Evolutionary conservation across 495 filamentous ascomycete species (phyloP).

Genomic region (Baudoinia panamericana): DNA sequence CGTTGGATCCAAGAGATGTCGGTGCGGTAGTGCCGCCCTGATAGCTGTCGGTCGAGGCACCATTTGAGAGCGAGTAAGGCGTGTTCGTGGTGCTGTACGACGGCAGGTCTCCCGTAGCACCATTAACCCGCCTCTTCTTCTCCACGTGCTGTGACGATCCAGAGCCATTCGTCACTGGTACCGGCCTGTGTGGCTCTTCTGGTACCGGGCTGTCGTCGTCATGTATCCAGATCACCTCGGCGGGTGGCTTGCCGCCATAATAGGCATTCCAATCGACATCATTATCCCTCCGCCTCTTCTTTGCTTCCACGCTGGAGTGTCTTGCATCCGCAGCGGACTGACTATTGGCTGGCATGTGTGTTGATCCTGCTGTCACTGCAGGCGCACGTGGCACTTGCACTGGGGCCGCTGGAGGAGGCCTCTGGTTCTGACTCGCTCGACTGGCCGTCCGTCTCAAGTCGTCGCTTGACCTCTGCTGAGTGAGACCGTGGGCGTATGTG

Average conservation of each 20-base stretch:
- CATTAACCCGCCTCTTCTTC: slow-evolving; percentile 15
- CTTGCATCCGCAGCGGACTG: background rate
- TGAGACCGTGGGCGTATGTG: slow-evolving; percentile 1
- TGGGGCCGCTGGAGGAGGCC: slow-evolving; percentile 4
- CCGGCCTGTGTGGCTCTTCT: background rate
- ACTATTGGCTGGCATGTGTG: slow-evolving; percentile 6
- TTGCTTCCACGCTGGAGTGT: background rate
- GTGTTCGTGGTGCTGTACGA: slow-evolving; percentile 19
- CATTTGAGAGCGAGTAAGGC: slow-evolving; percentile 18
- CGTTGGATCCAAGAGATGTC: slow-evolving; percentile 68
- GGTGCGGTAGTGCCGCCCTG: slow-evolving; percentile 59
- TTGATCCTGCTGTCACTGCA: background rate
- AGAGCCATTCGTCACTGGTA: slow-evolving; percentile 8
- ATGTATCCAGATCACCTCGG: slow-evolving; percentile 20
- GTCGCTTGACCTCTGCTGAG: slow-evolving; percentile 4
- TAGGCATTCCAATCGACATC: slow-evolving; percentile 13
- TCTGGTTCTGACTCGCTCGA: slow-evolving; percentile 2
- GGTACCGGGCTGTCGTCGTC: slow-evolving; percentile 19
- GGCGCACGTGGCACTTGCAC: background rate
- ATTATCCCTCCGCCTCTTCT: slow-evolving; percentile 4
- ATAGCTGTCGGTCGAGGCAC: slow-evolving; percentile 30
- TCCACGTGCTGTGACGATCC: slow-evolving; percentile 11
- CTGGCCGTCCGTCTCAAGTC: slow-evolving; percentile 11
- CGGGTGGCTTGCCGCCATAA: slow-evolving; percentile 14
- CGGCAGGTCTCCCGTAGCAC: slow-evolving; percentile 2